phyloP scores from a whole-genome alignment of 2,329 filamentous ascomycete genomes.

The Dactylellina haptotyla region DNA sequence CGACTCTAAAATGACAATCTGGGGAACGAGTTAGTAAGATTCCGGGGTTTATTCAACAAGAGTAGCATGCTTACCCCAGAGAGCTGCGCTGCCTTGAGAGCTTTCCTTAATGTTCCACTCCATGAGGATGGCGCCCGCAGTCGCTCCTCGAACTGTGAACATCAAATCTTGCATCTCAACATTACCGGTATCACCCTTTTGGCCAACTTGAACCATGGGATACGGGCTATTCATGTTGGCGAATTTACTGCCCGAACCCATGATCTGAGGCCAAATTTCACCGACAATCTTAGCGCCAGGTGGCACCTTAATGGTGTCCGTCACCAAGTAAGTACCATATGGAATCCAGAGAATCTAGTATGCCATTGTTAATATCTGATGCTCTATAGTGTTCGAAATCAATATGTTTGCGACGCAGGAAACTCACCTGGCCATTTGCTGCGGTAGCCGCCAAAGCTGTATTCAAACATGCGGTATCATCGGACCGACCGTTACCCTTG shows the following conservation, averaged over 20 bases:
- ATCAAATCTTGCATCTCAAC: conserved; percentile 79
- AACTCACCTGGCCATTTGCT: conserved; percentile 57
- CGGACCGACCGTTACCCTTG: conserved; percentile 84
- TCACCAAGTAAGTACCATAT: conserved; percentile 77
- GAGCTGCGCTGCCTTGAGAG: conserved; percentile 64
- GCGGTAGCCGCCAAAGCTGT: conserved; percentile 72
- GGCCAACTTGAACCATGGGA: conserved; percentile 72
- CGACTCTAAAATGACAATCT: conserved; percentile 59
- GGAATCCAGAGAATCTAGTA: conserved; percentile 74
- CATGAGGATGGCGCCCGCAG: conserved; percentile 75
- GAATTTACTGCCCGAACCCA: conserved; percentile 69
- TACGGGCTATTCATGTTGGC: conserved; percentile 69
- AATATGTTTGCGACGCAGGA: not conserved
- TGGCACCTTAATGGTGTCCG: conserved; percentile 65
- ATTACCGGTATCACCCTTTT: conserved; percentile 70
- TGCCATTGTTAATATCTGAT: conserved; percentile 62
- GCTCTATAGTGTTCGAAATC: not conserved
- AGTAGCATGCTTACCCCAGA: conserved; percentile 70
- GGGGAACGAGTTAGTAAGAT: not conserved
- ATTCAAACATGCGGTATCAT: conserved; percentile 88
- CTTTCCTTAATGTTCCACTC: conserved; percentile 74
- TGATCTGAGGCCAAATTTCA: conserved; percentile 69
- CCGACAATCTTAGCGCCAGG: conserved; percentile 68
- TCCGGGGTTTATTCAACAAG: not conserved
- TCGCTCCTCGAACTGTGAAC: conserved; percentile 73